Base-by-base conservation (phyloP, 2,329 filamentous ascomycete species). In the Botryotinia globosa region DNA sequence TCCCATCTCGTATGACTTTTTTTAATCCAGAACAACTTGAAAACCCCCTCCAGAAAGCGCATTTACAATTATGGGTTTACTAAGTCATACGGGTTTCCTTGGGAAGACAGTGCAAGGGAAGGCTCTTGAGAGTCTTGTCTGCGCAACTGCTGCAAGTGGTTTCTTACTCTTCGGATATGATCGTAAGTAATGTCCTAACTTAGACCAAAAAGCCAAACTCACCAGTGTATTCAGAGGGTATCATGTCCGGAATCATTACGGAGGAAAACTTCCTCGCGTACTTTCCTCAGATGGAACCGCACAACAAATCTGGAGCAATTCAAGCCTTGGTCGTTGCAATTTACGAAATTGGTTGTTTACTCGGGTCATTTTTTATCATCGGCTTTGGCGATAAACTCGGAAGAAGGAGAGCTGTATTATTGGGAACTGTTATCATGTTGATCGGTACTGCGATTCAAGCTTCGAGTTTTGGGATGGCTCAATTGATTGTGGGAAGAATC, bases 271-370 rank as follows among this genome's bases (percentile, higher is more conserved):
- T 85, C 1, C 78, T 78, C 1, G 22, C 51, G 25, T 42, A 74
- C 76, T 72, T 75, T 74, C 66, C 72, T 63, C 3, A 73, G 68
- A 56, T 74, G 78, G 70, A 77, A 72, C 61, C 77, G 76, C 64
- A 73, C 76, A 69, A 75, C 76, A 42, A 80, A 67, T 67, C 64
- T 14, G 70, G 70, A 45, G 70, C 76, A 10, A 78, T 79, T n/a
- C 79, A 80, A 69, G 85, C 85, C 48, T 87, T 88, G 64, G 82
- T 86, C 9, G 84, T 89, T 29, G 87, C 86, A 12, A 85, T 84
- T 7, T 89, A 89, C 79, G 88, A 88, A 77, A 77, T 89, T n/a
- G 88, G 88, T 20, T 90, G 88, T 80, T 87, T 88, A 73, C 72
- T 85, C 59, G 86, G 86, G 80, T 88, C 61, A 39, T 48, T 90